Evolutionary conservation across 768 basidiomycete genomes (phyloP), one percentile per base, ranked within the genome.

Genomic region (Sporobolomyces roseus): DNA sequence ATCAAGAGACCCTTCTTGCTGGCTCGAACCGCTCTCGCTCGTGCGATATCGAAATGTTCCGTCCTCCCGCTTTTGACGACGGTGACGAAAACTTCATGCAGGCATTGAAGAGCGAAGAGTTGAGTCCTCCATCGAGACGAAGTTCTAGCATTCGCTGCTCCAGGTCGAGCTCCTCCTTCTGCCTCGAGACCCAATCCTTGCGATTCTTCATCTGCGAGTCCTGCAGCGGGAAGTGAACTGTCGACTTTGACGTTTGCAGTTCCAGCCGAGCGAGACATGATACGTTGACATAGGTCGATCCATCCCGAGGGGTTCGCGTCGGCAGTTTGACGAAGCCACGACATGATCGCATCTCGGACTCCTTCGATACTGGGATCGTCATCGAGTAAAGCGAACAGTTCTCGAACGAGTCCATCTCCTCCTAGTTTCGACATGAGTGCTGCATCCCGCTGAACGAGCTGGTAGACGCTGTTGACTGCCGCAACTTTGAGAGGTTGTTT

Each of bases 211-310:
- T 99, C 96, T 25, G 85, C 83, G 38, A 84, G 74, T n/a, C 71
- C 83, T 78, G 83, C 85, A 16, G 86, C 83, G 6, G 32, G 32
- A 4, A 41, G 50, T 3, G 32, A 32, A 32, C n/a, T 85, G 29
- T 30, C 63, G 52, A 84, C 85, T 74, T 86, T 87, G 74, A 89
- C 90, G 3, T 88, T 86, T 1, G 89, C 90, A 2, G 56, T 63
- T 21, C 51, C 45, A 7, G 91, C 92, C 16, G 92, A 93, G 14
- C 90, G 84, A 9, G 90, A 87, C 92, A 99, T 97, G 76, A 99
- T 98, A 30, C 92, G 83, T 78, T 97, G 94, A 75, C 94, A 98
- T 2, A 98, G 83, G 76, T 93, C 93, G 63, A 99, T 96, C 96
- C 96, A 99, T 1, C 93, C 96, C 0, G 89, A 92, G 0, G 96